Evolutionary conservation across 2,329 filamentous ascomycete genomes (phyloP), one percentile per base, ranked within the genome.

Genomic region (Salinomyces thailandicus): DNA sequence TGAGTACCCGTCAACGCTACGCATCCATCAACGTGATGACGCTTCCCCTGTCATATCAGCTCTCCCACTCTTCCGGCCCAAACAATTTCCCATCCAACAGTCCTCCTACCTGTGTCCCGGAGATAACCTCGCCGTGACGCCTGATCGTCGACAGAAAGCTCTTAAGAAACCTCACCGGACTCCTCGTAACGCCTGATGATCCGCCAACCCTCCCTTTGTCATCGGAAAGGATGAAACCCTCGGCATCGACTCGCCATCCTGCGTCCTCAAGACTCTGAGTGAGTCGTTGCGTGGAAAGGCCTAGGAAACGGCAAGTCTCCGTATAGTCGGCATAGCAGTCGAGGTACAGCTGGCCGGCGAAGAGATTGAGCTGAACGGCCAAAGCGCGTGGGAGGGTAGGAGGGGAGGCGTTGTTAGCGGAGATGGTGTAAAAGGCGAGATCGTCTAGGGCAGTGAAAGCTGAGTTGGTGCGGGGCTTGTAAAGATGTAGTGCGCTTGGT

Each of bases 291-390:
- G 32, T 22, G 3, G 46, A 29, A 9, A 81, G 48, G 0, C 75
- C 70, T 0, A 82, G 57, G 27, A 66, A 68, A 1, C 60, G 51
- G 41, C 75, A 79, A 0, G 69, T 50, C 1, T 60, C 51, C 0
- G 52, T 43, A 42, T 84, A 85, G 36, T 81, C 69, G 0, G 58
- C 39, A 29, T 65, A 72, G 0, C 62, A 67, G 0, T 51, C 54
- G 7, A 84, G 61, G 45, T 84, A 85, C 0, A 84, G 62, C 37
- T 81, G 76, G 0, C 80, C 81, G 0, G 81, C 64, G 37, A 85
- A 84, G 0, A 85, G 57, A 29, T 80, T 79, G 0, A 85, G 63
- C 38, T 73, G 63, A 0, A 63, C 56, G 0, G 59, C 52, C 0
- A 72, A 48, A 1, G 37, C 50, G 7, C 47, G 52, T 9, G 45